phyloP scores from a whole-genome alignment of 2,329 filamentous ascomycete genomes.

The Epichloe sp. region DNA sequence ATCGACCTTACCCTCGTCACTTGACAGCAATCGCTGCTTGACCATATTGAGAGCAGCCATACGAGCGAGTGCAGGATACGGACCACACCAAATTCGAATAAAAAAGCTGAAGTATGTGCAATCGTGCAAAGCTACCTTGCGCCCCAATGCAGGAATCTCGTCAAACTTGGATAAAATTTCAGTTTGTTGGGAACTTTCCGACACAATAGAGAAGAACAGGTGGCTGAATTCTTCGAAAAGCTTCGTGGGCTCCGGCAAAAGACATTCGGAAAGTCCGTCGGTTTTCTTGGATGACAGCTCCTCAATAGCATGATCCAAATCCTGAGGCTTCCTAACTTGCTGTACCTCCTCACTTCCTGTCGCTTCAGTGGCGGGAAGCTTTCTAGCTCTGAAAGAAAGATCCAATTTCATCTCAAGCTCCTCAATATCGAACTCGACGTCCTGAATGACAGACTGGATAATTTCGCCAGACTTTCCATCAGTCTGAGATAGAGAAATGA shows the following conservation, averaged over 20 bases:
- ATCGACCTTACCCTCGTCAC: constrained; percentile 41
- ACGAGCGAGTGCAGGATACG: constrained; percentile 55
- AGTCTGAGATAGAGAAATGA: constrained; percentile 53
- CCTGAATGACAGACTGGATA: constrained; percentile 54
- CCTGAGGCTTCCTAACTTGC: constrained; percentile 19
- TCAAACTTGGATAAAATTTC: constrained; percentile 38
- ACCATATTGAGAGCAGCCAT: constrained; percentile 55
- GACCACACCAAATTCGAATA: constrained; percentile 58
- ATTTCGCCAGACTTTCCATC: constrained; percentile 44
- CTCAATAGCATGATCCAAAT: constrained; percentile 26
- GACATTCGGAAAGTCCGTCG: constrained; percentile 34
- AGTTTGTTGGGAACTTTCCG: constrained; percentile 26
- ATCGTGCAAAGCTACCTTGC: constrained; percentile 39
- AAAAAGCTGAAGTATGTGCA: constrained; percentile 66
- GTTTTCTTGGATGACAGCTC: constrained; percentile 22
- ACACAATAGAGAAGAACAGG: constrained; percentile 42
- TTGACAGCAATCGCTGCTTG: constrained; percentile 40
- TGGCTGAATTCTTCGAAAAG: constrained; percentile 46
- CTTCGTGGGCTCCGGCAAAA: constrained; percentile 34
- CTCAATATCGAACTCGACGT: constrained; percentile 59
- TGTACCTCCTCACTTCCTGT: constrained; percentile 18
- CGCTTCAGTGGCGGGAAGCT: constrained; percentile 40
- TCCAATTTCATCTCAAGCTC: constrained; percentile 64
- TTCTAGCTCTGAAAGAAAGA: constrained; percentile 48
- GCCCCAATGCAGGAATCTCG: constrained; percentile 39